These are phyloP conservation scores for Castanea crenata DNA, from an alignment of 306 rosid species.

Conservation along the genomic window DNA sequence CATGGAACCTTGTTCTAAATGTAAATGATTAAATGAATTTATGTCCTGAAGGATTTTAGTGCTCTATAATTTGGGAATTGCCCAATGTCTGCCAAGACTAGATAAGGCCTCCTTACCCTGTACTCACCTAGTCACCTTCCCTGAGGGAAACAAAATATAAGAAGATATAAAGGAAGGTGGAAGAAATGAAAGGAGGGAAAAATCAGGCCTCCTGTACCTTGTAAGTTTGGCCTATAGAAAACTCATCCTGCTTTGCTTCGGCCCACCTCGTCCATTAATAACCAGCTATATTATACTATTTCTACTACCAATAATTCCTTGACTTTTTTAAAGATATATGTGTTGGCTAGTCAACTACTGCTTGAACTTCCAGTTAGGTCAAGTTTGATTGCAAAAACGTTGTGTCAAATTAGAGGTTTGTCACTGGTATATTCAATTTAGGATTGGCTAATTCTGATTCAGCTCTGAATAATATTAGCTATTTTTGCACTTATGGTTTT, in stretches of 20 bases:
- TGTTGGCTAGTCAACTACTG: background rate
- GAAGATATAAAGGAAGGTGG: background rate
- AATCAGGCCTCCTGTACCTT: background rate
- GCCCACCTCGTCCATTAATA: background rate
- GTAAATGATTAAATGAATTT: too few relatives aligned
- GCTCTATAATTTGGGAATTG: too few relatives aligned
- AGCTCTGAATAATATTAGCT: background rate
- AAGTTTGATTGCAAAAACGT: background rate
- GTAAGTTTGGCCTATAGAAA: background rate
- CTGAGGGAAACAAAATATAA: background rate
- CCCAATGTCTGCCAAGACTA: too few relatives aligned
- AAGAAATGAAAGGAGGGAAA: too few relatives aligned
- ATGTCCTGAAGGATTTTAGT: too few relatives aligned
- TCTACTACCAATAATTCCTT: background rate
- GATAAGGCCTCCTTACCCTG: background rate
- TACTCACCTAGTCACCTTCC: background rate
- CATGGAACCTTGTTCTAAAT: too few relatives aligned
- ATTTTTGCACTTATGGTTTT: background rate
- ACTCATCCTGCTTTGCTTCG: background rate
- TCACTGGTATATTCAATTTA: background rate
- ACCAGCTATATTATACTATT: background rate
- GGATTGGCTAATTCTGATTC: background rate
- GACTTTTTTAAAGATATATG: background rate
- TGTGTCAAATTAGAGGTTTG: background rate
- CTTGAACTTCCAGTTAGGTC: background rate